Evolutionary conservation across 1,139 yeast genomes (phyloP), one percentile per base, ranked within the genome.

Genomic region (Taphrina betulina): DNA sequence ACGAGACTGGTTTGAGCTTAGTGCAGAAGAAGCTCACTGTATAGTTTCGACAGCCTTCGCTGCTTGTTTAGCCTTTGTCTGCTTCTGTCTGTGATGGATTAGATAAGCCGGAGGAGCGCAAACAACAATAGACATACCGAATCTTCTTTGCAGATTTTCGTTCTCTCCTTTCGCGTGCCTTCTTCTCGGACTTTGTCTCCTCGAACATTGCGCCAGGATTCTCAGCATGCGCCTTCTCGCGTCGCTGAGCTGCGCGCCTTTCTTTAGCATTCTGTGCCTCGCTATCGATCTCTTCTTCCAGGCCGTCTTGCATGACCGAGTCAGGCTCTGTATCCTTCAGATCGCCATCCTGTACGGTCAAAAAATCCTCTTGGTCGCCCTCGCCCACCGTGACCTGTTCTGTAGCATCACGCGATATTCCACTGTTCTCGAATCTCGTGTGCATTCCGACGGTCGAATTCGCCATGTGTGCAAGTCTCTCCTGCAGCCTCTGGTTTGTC

Each of bases 141-240:
- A 40, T 46, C 46, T 50, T 50, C 46, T 50, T 50, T 22, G 40
- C 54, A 3, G 40, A 7, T 34, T 35, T 31, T n/a, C 54, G 38
- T 20, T 50, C 54, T 19, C 46, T 19, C 33, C 54, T 5, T 28
- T 31, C 46, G 16, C 46, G 38, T 16, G 20, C 31, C 44, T 34
- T 50, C 23, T 24, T 29, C 26, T 40, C 46, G 20, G 28, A 34
- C 28, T 38, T 48, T 17, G 29, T 19, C 26, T 50, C 54, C 14
- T 50, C 54, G 35, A 45, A 45, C 41, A 45, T 34, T 2, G 34
- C 34, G 23, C 12, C 22, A 10, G 48, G 28, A 10, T 22, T 16
- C 5, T 17, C 45, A 2, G 2, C 16, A 24, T 1, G n/a, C n/a
- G 24, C 10, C 19, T 29, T 10, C 38, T 19, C 19, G 12, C 12